A percentile compares a stretch with the other conserved stretches of the same genome.
These are phyloP conservation scores for Colletotrichum sidae DNA, from an alignment of 2,329 filamentous ascomycete genomes.

Conservation along the genomic window DNA sequence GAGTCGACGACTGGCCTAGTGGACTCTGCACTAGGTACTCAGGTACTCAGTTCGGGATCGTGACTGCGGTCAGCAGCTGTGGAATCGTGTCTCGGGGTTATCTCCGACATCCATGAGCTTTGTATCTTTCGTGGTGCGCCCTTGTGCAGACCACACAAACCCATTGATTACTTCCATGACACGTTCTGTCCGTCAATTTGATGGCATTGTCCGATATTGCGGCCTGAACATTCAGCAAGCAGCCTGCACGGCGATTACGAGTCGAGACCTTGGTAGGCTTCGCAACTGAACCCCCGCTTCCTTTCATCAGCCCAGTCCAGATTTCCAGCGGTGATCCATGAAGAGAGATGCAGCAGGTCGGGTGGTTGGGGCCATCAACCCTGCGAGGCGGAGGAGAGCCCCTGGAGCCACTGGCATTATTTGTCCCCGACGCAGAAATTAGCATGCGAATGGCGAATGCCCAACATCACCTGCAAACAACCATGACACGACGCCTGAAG, in stretches of 20 bases:
- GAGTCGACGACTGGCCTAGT: no score
- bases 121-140: no score
- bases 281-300: conserved; percentile 10
- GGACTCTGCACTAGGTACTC: no score
- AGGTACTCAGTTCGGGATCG: no score
- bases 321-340: conserved; percentile 23
- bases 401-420: conserved; percentile 11
- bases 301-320: neutral
- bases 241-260: neutral
- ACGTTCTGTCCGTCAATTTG: conserved; percentile 5
- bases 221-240: no score
- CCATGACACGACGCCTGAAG: no score
- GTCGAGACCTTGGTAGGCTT: no score
- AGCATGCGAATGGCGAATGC: neutral
- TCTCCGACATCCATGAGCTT: no score
- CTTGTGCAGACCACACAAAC: no score
- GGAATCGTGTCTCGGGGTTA: no score
- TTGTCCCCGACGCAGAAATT: conserved; percentile 8
- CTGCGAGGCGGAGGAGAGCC: conserved; percentile 12
- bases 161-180: neutral
- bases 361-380: conserved; percentile 27
- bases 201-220: neutral
- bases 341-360: conserved; percentile 12
- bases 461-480: conserved; percentile 4
- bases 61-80: no score